Evolutionary conservation across 129 eudicot genomes (phyloP).

Genomic region (Rutidosis leptorrhynchoides): DNA sequence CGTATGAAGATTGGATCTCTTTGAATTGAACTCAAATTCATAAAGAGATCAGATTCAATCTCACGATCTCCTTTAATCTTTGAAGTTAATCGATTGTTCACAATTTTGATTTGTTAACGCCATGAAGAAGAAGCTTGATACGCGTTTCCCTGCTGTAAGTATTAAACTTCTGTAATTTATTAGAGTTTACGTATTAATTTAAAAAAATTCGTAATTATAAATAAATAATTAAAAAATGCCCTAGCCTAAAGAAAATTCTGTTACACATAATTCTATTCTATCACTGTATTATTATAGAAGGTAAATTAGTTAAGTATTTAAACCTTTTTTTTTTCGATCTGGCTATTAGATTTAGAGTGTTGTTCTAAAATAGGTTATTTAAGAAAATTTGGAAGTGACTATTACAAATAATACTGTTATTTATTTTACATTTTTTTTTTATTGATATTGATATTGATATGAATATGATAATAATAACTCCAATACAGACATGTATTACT

Average conservation of each 20-base stretch:
- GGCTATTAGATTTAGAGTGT: not conserved
- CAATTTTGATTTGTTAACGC: not conserved
- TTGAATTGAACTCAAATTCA: too few relatives aligned
- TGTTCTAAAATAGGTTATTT: not conserved
- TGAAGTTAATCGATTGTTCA: not conserved
- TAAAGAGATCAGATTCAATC: not conserved
- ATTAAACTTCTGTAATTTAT: not conserved
- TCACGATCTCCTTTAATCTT: constrained; percentile 15
- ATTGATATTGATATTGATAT: too few relatives aligned
- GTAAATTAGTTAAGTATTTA: not conserved
- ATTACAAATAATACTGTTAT: too few relatives aligned
- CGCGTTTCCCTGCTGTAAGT: constrained; percentile 68
- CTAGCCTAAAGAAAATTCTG: not conserved
- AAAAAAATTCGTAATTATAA: too few relatives aligned
- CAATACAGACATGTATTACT: too few relatives aligned
- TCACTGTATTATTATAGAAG: not conserved
- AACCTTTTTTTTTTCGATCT: not conserved
- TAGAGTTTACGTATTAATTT: not conserved
- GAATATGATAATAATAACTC: too few relatives aligned
- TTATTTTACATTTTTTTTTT: too few relatives aligned
- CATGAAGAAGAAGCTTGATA: constrained; percentile 75
- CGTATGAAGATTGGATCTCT: not conserved
- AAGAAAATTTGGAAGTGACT: not conserved
- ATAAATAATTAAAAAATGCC: too few relatives aligned
- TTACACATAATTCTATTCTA: too few relatives aligned